These are phyloP conservation scores for Martensiomyces pterosporus DNA, from an alignment of 192 early-diverging fungal genomes.

Conservation along the genomic window DNA sequence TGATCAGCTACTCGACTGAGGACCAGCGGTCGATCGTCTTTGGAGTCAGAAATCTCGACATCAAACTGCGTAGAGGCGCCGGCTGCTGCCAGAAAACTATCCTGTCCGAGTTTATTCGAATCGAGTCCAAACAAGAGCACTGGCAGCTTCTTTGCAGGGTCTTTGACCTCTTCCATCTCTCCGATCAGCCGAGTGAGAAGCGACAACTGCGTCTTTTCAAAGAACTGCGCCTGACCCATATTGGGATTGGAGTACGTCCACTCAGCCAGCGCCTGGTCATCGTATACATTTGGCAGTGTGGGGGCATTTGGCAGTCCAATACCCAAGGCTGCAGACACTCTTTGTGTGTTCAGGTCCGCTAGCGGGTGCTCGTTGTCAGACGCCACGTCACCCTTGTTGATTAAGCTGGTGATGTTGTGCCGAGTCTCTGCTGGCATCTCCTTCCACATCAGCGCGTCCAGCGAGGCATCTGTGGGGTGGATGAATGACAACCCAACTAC, in stretches of 20 bases:
- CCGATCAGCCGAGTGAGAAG: conserved; percentile 1
- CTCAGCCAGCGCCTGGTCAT: conserved; percentile 10
- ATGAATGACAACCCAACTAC: conserved; percentile 34
- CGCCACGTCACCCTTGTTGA: conserved; percentile 4
- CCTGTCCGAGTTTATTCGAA: not conserved
- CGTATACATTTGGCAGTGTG: conserved; percentile 1
- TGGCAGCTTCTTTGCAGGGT: conserved; percentile 4
- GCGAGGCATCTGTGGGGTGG: conserved; percentile 21
- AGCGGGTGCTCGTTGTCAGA: conserved; percentile 3
- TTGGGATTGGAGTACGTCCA: conserved; percentile 23
- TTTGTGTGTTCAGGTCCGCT: conserved; percentile 12
- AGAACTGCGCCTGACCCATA: conserved; percentile 32
- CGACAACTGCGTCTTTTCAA: conserved; percentile 15
- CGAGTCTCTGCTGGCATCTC: not conserved
- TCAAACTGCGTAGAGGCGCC: conserved; percentile 4
- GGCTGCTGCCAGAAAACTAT: conserved; percentile 1
- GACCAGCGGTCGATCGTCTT: conserved; percentile 7
- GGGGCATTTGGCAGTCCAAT: conserved; percentile 9
- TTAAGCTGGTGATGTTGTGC: not conserved
- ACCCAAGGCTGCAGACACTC: conserved; percentile 23
- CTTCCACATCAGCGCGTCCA: conserved; percentile 11
- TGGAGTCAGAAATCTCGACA: conserved; percentile 6
- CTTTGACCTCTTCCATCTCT: not conserved
- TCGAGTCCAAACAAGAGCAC: conserved; percentile 20
- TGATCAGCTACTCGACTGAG: conserved; percentile 10